Evolutionary conservation across 2,329 filamentous ascomycete species (phyloP).

Genomic region (Orbilia blumenaviensis): DNA sequence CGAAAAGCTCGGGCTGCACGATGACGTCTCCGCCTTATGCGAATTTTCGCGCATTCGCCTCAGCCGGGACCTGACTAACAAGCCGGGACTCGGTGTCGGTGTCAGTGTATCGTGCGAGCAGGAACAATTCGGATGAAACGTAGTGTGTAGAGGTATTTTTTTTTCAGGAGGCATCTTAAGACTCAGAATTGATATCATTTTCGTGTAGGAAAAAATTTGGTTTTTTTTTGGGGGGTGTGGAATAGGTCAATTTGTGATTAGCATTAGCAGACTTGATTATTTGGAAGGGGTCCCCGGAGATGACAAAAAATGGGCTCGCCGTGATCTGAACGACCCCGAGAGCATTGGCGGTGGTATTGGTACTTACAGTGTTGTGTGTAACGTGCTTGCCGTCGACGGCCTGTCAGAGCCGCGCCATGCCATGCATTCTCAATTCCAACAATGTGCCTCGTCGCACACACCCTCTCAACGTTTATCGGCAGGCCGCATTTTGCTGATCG

Average conservation of each 20-base stretch:
- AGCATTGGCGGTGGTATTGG: background rate
- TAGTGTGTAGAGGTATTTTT: constrained; percentile 21
- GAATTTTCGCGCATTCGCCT: constrained; percentile 23
- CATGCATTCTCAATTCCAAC: constrained; percentile 5
- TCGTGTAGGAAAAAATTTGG: background rate
- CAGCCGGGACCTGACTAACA: constrained; percentile 4
- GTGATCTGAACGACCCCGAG: background rate
- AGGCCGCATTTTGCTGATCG: constrained; percentile 17
- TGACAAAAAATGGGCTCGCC: background rate
- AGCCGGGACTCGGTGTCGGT: constrained; percentile 1
- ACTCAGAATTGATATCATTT: constrained; percentile 14
- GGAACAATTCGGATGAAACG: constrained; percentile 47
- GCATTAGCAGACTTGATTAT: background rate
- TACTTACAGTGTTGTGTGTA: constrained; percentile 25
- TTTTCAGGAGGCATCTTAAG: constrained; percentile 6
- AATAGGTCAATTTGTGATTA: background rate
- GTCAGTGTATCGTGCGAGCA: constrained; percentile 36
- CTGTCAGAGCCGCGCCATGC: constrained; percentile 23
- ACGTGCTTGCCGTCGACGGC: constrained; percentile 3
- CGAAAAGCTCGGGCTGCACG: constrained; percentile 28
- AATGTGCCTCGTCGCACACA: constrained; percentile 4
- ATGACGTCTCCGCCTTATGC: constrained; percentile 39
- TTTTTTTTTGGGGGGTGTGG: no score
- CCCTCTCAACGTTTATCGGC: constrained; percentile 15
- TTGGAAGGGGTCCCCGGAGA: constrained; percentile 9